Evolutionary conservation across 2,329 filamentous ascomycete genomes (phyloP).

Genomic region (Sporothrix sp.): DNA sequence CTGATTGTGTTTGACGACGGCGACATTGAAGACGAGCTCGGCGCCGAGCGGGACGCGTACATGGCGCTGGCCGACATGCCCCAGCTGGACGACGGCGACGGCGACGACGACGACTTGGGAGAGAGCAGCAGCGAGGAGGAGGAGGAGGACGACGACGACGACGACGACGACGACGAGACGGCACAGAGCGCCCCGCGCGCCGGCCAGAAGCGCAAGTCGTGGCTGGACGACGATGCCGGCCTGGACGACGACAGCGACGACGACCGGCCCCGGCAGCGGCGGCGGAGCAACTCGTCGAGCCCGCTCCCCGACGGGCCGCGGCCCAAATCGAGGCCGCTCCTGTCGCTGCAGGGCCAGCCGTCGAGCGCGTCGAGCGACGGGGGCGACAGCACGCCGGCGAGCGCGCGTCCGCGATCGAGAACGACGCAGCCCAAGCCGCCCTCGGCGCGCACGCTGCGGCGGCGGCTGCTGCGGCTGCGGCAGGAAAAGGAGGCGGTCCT

Average conservation of each 20-base stretch:
- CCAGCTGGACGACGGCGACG: constrained; percentile 63
- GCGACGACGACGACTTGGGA: constrained; percentile 46
- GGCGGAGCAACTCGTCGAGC: constrained; percentile 76
- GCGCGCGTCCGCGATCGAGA: constrained; percentile 25
- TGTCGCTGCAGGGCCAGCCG: constrained; percentile 40
- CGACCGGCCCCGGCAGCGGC: constrained; percentile 65
- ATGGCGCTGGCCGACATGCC: constrained; percentile 84
- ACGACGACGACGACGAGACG: constrained; percentile 27
- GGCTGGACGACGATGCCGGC: constrained; percentile 60
- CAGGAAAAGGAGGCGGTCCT: constrained; percentile 68
- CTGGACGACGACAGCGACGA: constrained; percentile 65
- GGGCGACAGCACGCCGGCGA: constrained; percentile 29
- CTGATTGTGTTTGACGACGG: constrained; percentile 94
- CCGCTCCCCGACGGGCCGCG: constrained; percentile 58
- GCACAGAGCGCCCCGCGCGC: background rate
- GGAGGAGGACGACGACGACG: constrained; percentile 47
- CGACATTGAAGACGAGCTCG: constrained; percentile 78
- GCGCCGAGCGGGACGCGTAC: constrained; percentile 68
- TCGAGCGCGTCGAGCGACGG: constrained; percentile 42
- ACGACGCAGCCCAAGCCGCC: constrained; percentile 29
- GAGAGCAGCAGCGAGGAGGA: constrained; percentile 61
- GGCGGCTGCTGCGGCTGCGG: constrained; percentile 63
- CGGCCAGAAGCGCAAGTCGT: constrained; percentile 58
- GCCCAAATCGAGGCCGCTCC: constrained; percentile 49
- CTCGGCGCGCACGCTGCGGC: constrained; percentile 62